Conservation (phyloP, 371 early-diverging fungal genomes). For the Rhizopus arrhizus region DNA sequence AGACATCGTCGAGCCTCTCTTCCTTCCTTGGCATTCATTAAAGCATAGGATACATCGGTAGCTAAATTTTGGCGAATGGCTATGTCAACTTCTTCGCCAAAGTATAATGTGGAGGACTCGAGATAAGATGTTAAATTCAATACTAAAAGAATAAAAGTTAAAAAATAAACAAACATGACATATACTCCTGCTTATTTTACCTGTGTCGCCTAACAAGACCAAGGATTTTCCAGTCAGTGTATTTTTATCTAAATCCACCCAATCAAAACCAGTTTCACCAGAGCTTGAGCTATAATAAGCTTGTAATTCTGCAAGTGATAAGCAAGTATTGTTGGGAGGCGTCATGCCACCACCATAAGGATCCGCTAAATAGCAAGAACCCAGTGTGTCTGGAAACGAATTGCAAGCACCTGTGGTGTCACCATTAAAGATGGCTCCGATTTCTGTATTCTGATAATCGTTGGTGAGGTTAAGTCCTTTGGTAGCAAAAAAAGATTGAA, state of each 20-base stretch:
- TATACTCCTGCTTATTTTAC: conserved; percentile 24
- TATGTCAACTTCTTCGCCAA: conserved; percentile 26
- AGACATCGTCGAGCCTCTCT: conserved; percentile 47
- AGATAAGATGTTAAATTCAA: conserved; percentile 41
- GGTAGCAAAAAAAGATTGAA: conserved; percentile 40
- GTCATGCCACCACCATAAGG: conserved; percentile 52
- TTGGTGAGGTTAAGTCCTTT: conserved; percentile 47
- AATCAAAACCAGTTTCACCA: conserved; percentile 40
- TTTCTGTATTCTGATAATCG: conserved; percentile 55
- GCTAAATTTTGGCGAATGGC: conserved; percentile 35
- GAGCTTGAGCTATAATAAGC: conserved; percentile 17
- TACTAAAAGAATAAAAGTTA: conserved; percentile 19
- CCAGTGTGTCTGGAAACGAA: conserved; percentile 21
- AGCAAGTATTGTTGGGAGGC: conserved; percentile 33
- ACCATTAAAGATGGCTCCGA: conserved; percentile 54
- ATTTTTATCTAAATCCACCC: conserved; percentile 42
- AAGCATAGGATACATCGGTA: conserved; percentile 49
- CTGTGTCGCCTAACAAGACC: conserved; percentile 52
- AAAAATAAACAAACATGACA: background rate
- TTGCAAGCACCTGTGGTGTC: conserved; percentile 41
- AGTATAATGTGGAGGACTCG: conserved; percentile 8
- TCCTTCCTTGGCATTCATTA: conserved; percentile 38
- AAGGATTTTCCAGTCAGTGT: conserved; percentile 31
- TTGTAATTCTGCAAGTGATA: conserved; percentile 38
- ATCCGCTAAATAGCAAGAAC: conserved; percentile 36